Evolutionary conservation across 768 basidiomycete genomes (phyloP).

Genomic region (Tricholoma saponaceum): DNA sequence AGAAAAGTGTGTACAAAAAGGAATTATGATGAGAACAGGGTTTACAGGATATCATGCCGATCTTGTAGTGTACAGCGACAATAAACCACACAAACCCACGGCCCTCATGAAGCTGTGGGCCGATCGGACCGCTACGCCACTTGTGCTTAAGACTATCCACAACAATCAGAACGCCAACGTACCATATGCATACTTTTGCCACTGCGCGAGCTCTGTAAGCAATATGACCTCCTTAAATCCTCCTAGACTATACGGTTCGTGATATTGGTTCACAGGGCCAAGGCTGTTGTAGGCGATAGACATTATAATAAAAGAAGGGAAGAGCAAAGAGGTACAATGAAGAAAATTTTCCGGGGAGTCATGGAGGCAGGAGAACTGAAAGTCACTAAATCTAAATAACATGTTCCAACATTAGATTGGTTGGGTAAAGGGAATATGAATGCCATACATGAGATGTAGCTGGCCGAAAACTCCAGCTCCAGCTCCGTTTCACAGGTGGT

Average conservation of each 20-base stretch:
- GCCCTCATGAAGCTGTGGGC: conserved; percentile 64
- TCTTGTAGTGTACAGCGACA: conserved; percentile 79
- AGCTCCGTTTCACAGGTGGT: conserved; percentile 20
- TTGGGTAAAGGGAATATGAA: not conserved
- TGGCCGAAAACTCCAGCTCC: conserved; percentile 44
- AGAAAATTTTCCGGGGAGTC: conserved; percentile 59
- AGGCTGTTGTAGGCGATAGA: conserved; percentile 28
- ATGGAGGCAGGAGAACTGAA: conserved; percentile 76
- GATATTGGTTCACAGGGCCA: conserved; percentile 82
- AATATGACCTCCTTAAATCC: conserved; percentile 90
- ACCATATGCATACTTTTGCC: conserved; percentile 77
- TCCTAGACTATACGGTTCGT: conserved; percentile 79
- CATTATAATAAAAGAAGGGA: conserved; percentile 14
- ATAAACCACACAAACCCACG: conserved; percentile 70
- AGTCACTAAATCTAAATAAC: conserved; percentile 48
- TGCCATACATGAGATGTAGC: conserved; percentile 39
- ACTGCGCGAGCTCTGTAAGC: conserved; percentile 84
- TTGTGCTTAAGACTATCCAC: conserved; percentile 51
- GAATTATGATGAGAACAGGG: conserved; percentile 6
- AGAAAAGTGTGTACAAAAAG: conserved; percentile 23
- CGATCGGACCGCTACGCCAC: conserved; percentile 78
- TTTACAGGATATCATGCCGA: conserved; percentile 71
- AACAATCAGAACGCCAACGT: conserved; percentile 9
- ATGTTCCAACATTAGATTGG: not conserved
- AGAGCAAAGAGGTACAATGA: conserved; percentile 37